These are phyloP conservation scores for Stephania yunnanensis DNA, from an alignment of 164 flowering plant species.

Conservation along the genomic window DNA sequence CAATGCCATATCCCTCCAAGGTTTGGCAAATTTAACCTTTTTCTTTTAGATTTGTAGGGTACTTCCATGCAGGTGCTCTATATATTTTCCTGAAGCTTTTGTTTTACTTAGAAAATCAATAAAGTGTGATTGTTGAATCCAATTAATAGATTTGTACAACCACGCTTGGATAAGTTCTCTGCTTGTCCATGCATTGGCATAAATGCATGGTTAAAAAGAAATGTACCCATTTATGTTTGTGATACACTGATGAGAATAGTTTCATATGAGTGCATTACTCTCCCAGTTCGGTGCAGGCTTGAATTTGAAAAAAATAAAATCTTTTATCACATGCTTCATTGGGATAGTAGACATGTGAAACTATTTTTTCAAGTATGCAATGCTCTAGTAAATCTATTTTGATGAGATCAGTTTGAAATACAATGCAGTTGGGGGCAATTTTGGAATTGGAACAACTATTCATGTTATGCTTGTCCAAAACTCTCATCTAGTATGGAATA, in stretches of 20 bases:
- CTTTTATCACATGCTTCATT: not conserved
- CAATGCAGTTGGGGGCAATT: not conserved
- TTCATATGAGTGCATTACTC: too few relatives aligned
- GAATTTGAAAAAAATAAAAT: too few relatives aligned
- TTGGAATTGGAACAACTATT: not conserved
- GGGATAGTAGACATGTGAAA: not conserved
- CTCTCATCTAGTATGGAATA: too few relatives aligned
- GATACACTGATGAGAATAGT: too few relatives aligned
- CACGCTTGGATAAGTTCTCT: not conserved
- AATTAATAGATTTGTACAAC: not conserved
- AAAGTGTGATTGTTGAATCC: not conserved
- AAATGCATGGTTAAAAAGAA: not conserved
- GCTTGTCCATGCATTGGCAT: not conserved
- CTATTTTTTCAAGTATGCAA: not conserved
- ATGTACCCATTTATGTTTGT: not conserved
- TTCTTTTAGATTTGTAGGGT: not conserved
- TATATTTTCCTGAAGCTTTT: not conserved
- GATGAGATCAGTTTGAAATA: not conserved
- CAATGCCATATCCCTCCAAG: slow-evolving; percentile 78
- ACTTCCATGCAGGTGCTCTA: not conserved
- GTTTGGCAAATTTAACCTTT: slow-evolving; percentile 22
- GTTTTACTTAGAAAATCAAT: not conserved
- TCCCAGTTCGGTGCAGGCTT: not conserved
- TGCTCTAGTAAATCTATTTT: not conserved
- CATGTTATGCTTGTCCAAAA: not conserved